A percentile compares a stretch with the other conserved stretches of the same genome.
phyloP scores from a whole-genome alignment of 2,329 filamentous ascomycete species.

The Stachybotrys chlorohalonatus region DNA sequence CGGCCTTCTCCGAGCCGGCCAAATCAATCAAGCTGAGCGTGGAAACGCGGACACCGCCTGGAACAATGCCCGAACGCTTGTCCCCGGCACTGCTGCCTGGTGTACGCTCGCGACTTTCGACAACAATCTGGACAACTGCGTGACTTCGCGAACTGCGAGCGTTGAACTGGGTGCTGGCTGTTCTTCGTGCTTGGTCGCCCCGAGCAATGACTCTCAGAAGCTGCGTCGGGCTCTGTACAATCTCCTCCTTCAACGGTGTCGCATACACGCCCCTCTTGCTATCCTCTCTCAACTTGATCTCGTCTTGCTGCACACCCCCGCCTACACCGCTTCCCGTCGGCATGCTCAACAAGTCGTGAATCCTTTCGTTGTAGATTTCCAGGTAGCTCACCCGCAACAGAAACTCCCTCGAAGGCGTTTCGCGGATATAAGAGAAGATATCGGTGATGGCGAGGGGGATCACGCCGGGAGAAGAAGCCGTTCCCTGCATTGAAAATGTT shows the following conservation, averaged over 20 bases:
- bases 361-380: constrained; percentile 98
- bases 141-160: constrained; percentile 94
- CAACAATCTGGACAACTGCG: constrained; percentile 96
- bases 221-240: constrained; percentile 95
- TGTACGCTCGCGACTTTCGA: constrained; percentile 85
- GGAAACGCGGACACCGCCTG: constrained; percentile 89
- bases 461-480: constrained; percentile 87
- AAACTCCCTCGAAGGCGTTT: constrained; percentile 92
- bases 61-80: constrained; percentile 61
- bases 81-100: constrained; percentile 34
- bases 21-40: constrained; percentile 93
- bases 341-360: constrained; percentile 84
- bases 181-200: constrained; percentile 82
- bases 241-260: constrained; percentile 92
- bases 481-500: constrained; percentile 99
- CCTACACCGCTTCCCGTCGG: constrained; percentile 49
- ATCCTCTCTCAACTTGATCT: constrained; percentile 95
- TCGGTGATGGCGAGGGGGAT: constrained; percentile 97
- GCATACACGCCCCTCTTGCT: constrained; percentile 95
- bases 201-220: constrained; percentile 88
- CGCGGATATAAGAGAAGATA: constrained; percentile 97
- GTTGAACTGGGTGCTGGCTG: constrained; percentile 95
- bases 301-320: constrained; percentile 58
- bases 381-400: constrained; percentile 92
- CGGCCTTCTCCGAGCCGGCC: constrained; percentile 91